Conservation (phyloP, 2,329 filamentous ascomycete species). For the Zasmidium cellare region DNA sequence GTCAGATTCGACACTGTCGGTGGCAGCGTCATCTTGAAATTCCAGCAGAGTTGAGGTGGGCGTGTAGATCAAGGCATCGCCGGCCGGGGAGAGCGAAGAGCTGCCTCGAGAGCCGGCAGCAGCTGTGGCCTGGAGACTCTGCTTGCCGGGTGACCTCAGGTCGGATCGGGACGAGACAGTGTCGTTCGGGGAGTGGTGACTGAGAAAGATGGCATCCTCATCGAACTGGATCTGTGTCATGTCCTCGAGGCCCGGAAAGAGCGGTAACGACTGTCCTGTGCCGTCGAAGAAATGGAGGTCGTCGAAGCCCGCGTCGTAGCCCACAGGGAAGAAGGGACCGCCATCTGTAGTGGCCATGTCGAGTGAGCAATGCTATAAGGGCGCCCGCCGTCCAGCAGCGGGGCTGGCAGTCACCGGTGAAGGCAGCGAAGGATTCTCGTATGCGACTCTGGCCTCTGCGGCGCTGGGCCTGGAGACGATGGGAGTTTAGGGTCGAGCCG, state of each 20-base stretch:
- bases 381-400: neutral
- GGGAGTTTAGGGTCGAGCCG: neutral
- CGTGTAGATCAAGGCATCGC: slow-evolving; percentile 23
- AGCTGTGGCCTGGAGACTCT: slow-evolving; percentile 1
- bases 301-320: slow-evolving; percentile 2
- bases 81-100: slow-evolving; percentile 25
- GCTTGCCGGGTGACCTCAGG: slow-evolving; percentile 14
- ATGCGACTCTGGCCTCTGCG: neutral
- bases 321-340: neutral
- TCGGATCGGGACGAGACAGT: neutral
- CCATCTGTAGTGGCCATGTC: slow-evolving; percentile 5
- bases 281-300: slow-evolving; percentile 3
- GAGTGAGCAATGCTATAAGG: neutral
- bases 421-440: neutral
- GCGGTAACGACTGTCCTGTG: neutral
- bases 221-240: slow-evolving; percentile 7
- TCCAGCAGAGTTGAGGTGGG: slow-evolving; percentile 23
- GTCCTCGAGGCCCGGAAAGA: neutral
- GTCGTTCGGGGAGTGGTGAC: neutral
- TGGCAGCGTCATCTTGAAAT: slow-evolving; percentile 10
- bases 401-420: slow-evolving; percentile 4
- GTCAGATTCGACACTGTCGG: slow-evolving; percentile 20
- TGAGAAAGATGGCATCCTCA: slow-evolving; percentile 1
- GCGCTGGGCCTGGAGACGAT: neutral
- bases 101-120: slow-evolving; percentile 10